phyloP scores from a whole-genome alignment of 306 rosid species.

The Vigna radiata region DNA sequence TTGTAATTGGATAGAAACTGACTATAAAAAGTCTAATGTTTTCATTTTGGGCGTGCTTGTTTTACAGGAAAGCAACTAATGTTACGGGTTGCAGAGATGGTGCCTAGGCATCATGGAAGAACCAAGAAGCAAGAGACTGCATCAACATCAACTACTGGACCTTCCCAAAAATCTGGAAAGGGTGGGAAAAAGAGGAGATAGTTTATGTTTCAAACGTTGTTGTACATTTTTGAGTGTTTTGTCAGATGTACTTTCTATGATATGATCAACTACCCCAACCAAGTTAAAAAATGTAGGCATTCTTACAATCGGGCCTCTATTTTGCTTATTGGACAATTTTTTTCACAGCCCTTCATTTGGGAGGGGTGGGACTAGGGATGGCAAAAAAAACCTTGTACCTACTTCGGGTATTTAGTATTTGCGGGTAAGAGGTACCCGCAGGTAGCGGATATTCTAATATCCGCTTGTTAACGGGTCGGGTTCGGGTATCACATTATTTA shows the following conservation, averaged over 20 bases:
- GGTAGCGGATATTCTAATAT: too few relatives aligned
- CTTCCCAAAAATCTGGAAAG: conserved; percentile 80
- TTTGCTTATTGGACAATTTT: neutral
- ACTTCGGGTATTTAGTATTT: too few relatives aligned
- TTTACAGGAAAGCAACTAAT: conserved; percentile 80
- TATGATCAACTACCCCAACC: conserved; percentile 8
- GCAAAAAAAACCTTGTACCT: too few relatives aligned
- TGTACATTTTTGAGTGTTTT: conserved; percentile 23
- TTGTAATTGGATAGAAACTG: too few relatives aligned
- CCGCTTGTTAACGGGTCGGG: too few relatives aligned
- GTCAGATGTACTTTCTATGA: neutral
- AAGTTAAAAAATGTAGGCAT: neutral
- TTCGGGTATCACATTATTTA: too few relatives aligned
- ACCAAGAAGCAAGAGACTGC: conserved; percentile 78
- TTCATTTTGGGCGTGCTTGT: conserved; percentile 7
- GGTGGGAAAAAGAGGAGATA: conserved; percentile 84
- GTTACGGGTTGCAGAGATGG: conserved; percentile 77
- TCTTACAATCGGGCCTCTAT: neutral
- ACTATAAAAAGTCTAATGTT: neutral
- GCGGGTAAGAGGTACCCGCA: too few relatives aligned
- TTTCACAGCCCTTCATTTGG: too few relatives aligned
- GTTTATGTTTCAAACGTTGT: conserved; percentile 23
- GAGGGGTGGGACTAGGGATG: too few relatives aligned
- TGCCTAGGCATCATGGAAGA: conserved; percentile 90
- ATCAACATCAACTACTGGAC: conserved; percentile 65